Evolutionary conservation across 2,329 filamentous ascomycete genomes (phyloP).

Genomic region (Akanthomyces muscarius): DNA sequence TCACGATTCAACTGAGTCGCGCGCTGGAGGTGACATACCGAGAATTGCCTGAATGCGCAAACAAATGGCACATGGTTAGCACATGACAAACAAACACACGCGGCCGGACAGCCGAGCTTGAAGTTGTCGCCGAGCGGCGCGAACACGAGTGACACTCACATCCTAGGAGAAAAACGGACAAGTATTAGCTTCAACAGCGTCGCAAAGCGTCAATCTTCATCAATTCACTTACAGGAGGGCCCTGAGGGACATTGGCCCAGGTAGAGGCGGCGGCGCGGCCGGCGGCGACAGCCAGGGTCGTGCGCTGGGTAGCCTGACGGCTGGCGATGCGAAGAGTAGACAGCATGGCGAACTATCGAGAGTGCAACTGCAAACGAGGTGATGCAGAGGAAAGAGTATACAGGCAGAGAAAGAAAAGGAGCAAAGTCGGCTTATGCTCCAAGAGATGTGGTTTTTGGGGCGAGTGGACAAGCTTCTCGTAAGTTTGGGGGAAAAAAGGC

Average conservation of each 20-base stretch:
- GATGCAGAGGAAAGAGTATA: conserved; percentile 10
- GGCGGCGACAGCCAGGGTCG: conserved; percentile 38
- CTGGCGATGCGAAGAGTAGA: conserved; percentile 51
- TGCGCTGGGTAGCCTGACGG: conserved; percentile 44
- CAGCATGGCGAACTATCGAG: conserved; percentile 43
- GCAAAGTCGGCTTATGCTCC: conserved; percentile 1
- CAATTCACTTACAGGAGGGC: conserved; percentile 71
- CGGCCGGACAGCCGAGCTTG: conserved; percentile 24
- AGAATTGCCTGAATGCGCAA: conserved; percentile 62
- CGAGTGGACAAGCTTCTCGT: conserved; percentile 8
- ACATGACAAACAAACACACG: conserved; percentile 17
- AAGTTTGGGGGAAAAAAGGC: not conserved
- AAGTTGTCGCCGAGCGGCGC: conserved; percentile 16
- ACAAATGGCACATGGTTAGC: conserved; percentile 11
- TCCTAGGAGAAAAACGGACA: conserved; percentile 26
- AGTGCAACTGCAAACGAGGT: conserved; percentile 6
- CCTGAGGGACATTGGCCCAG: conserved; percentile 89
- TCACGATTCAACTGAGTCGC: not conserved
- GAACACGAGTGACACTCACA: conserved; percentile 30
- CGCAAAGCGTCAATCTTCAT: not conserved
- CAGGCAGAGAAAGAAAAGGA: conserved; percentile 9
- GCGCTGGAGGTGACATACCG: conserved; percentile 46
- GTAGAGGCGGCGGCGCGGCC: conserved; percentile 65
- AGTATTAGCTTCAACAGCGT: conserved; percentile 20
- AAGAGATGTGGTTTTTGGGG: not conserved